Evolutionary conservation across 805 yeast species (phyloP).

Genomic region (Sugiyamaella chiloensis): DNA sequence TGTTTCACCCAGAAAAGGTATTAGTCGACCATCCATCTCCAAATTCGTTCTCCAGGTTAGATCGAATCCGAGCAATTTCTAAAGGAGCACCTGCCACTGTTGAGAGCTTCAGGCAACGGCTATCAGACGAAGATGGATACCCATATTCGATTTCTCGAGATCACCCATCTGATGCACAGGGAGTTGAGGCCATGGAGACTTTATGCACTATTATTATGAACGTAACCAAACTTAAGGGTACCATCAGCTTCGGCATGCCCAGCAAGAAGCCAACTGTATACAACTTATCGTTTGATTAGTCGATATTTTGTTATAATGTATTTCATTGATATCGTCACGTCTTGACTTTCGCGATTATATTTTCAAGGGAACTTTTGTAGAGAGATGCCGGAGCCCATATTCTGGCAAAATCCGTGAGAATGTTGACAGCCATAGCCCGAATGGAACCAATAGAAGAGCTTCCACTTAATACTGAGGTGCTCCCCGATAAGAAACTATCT

Average conservation of each 20-base stretch:
- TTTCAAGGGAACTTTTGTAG: background rate
- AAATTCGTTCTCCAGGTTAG: background rate
- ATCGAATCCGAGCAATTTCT: background rate
- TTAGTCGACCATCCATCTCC: constrained; percentile 5
- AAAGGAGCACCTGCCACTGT: background rate
- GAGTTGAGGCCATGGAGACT: constrained; percentile 3
- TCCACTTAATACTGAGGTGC: background rate
- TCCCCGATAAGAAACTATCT: background rate
- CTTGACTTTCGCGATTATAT: background rate
- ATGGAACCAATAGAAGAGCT: background rate
- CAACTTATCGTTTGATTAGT: background rate
- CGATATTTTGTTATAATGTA: background rate
- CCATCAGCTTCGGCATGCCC: constrained; percentile 2
- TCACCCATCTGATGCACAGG: background rate
- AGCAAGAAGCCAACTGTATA: background rate
- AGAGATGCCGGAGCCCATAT: background rate
- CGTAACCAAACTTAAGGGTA: background rate
- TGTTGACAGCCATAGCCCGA: background rate
- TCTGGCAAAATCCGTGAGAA: background rate
- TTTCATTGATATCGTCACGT: background rate
- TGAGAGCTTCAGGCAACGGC: background rate
- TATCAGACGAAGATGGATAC: constrained; percentile 2
- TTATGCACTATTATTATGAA: constrained; percentile 1
- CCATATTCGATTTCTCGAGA: constrained; percentile 4
- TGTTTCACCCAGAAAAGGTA: background rate